Base-by-base conservation (phyloP, 2,329 filamentous ascomycete species). In the Aspergillus tanneri region DNA sequence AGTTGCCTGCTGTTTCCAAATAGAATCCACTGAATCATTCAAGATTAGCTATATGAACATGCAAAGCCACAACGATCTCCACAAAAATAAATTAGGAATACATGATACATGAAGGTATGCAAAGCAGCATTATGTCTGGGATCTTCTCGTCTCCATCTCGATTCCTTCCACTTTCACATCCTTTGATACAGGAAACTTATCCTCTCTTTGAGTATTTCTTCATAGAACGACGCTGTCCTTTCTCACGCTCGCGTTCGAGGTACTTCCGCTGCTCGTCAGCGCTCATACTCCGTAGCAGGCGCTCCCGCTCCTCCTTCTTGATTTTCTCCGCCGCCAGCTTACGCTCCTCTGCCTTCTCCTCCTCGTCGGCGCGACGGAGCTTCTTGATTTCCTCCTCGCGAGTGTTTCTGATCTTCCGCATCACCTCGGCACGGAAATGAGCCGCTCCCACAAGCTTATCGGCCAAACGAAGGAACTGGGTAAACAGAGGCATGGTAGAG, bases 271-370 rank as follows among this genome's bases (percentile, higher is more conserved):
- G 88, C 52, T 87, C 86, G 71, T 91, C 90, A 46, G 88, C 87
- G 62, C 86, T 86, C 62, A 92, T 79, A 10, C 80, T 79, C 63
- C 85, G 87, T 55, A 93, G 79, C 66, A 91, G 84, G 58, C 85
- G 84, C 62, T 96, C 92, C 45, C 91, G 83, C 80, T 97, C 95
- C 63, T 87, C 84, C 76, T 96, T 96, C 73, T 86, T 91, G 68
- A 86, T 76, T 71, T 82, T 71, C 77, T 83, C 64, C 52, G 72
- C 58, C 58, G 70, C 52, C 63, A 63, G 42, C 63, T 78, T 77
- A 46, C 81, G 71, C 68, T 84, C 82, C 64, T 84, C 82, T 11
- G 80, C 79, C 66, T 82, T 82, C 64, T 84, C 82, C 43, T 81
- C 89, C 56, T 96, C 90, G 45, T 86, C 83, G 0, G 81, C 75